Evolutionary conservation across 2,329 filamentous ascomycete species (phyloP).

Genomic region (Stromatinia cepivora): DNA sequence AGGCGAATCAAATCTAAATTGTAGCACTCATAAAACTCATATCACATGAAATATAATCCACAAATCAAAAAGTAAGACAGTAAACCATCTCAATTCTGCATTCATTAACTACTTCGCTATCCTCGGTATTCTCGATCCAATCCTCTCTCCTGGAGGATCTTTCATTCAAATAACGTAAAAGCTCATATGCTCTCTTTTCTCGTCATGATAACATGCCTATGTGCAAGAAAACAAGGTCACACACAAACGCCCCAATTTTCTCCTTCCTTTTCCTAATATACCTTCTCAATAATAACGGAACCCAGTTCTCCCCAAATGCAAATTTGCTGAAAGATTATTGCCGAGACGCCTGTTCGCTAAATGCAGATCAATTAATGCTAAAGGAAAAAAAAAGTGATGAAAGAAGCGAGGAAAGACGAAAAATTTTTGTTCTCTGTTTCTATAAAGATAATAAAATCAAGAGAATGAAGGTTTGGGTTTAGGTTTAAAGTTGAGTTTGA

Average conservation of each 20-base stretch:
- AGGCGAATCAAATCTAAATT: no score
- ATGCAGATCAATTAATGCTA: conserved; percentile 28
- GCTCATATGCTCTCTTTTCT: neutral
- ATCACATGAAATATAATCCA: neutral
- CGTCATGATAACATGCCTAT: neutral
- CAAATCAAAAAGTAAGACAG: neutral
- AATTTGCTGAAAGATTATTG: conserved; percentile 17
- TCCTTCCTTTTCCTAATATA: neutral
- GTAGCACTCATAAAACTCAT: neutral
- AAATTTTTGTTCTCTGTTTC: neutral
- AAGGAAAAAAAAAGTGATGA: neutral
- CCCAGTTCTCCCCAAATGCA: neutral
- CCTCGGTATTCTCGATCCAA: neutral
- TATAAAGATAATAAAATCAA: conserved; percentile 13
- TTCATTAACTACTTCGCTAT: neutral
- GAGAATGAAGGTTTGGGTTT: conserved; percentile 20
- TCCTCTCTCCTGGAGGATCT: neutral
- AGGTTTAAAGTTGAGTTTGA: conserved; percentile 27
- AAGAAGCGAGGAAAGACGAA: neutral
- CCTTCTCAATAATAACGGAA: neutral
- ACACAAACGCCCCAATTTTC: conserved; percentile 5
- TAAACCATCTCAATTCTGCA: neutral
- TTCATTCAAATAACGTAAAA: neutral
- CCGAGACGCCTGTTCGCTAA: conserved; percentile 37
- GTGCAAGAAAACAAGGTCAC: neutral